Base-by-base conservation (phyloP, 345 rosid genomes). In the Dipteronia sinensis region DNA sequence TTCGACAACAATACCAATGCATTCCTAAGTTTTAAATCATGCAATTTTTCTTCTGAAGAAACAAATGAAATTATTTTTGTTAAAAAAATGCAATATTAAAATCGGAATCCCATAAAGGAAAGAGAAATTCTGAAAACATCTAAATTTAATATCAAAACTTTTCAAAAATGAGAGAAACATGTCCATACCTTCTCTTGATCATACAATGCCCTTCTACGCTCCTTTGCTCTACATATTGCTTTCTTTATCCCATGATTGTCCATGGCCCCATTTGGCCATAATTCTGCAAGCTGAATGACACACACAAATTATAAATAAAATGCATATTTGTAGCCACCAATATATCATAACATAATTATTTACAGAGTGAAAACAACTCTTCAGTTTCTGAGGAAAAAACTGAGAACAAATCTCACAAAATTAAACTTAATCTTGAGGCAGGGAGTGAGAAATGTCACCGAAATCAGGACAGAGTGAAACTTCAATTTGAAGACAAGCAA, bases 191-290 rank as follows among this genome's bases (percentile, higher is more conserved):
- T 76, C 31, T 58, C 71, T 58, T 42, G 16, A 67, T 73, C 71
- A 62, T 51, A 31, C 49, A 49, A 67, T 61, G 71, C 85, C 83
- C 81, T 88, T 76, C 70, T 78, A 53, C 89, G 84, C 75, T 86
- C 86, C 51, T 86, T 88, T 70, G 87, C 85, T 76, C 91, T 84
- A 69, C 75, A 72, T 73, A 88, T 86, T 64, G 89, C 91, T 73
- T 77, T 80, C 74, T 86, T 88, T 75, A 88, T 86, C 78, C 86
- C 86, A 71, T 70, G 69, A 27, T 83, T 82, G 82, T 86, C 89
- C 91, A 88, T 88, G 53, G 80, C 74, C 65, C 87, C 84, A 75
- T 77, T 79, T 65, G 91, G 91, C 91, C 91, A 88, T 79, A 88
- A 77, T 73, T 88, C 82, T 44, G 91, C 87, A 58, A 88, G 83